These are phyloP conservation scores for Dryas octopetala DNA, from an alignment of 306 rosid genomes.

Conservation along the genomic window DNA sequence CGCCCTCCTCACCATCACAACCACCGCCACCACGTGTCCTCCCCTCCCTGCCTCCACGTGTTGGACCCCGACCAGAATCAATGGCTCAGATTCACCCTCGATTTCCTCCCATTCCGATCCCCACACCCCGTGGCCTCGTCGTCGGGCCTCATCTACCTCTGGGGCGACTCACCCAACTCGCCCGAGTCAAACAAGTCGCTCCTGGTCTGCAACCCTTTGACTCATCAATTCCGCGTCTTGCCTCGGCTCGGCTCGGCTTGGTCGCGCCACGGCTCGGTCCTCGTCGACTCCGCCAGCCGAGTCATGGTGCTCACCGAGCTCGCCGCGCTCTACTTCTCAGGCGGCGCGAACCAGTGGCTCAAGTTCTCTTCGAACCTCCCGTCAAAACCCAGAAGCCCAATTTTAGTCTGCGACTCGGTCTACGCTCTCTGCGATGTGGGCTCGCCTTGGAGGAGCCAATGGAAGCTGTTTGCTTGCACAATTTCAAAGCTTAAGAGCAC, in stretches of 20 bases:
- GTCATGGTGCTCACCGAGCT: conserved; percentile 87
- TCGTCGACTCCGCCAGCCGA: conserved; percentile 59
- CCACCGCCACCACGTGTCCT: conserved; percentile 31
- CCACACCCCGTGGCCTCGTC: conserved; percentile 92
- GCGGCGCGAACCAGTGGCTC: conserved; percentile 48
- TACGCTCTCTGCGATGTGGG: conserved; percentile 88
- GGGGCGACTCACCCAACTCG: conserved; percentile 60
- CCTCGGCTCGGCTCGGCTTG: conserved; percentile 95
- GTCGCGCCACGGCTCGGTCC: conserved; percentile 87
- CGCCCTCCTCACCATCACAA: conserved; percentile 54
- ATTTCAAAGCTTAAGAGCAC: conserved; percentile 21
- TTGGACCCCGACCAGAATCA: conserved; percentile 56
- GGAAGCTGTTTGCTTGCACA: conserved; percentile 71
- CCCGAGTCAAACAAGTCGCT: conserved; percentile 53
- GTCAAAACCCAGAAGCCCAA: conserved; percentile 84
- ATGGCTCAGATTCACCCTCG: conserved; percentile 68
- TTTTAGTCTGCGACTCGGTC: conserved; percentile 57
- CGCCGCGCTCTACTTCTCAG: conserved; percentile 69
- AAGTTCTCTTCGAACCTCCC: conserved; percentile 82
- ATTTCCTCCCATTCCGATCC: conserved; percentile 70
- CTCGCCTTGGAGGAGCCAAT: conserved; percentile 84
- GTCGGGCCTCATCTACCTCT: conserved; percentile 70
- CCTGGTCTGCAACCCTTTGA: conserved; percentile 74
- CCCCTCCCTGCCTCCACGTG: conserved; percentile 45
- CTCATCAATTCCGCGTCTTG: conserved; percentile 59